These are phyloP conservation scores for Metroxylon sagu DNA, from an alignment of 176 grass and related monocot genomes.

Conservation along the genomic window DNA sequence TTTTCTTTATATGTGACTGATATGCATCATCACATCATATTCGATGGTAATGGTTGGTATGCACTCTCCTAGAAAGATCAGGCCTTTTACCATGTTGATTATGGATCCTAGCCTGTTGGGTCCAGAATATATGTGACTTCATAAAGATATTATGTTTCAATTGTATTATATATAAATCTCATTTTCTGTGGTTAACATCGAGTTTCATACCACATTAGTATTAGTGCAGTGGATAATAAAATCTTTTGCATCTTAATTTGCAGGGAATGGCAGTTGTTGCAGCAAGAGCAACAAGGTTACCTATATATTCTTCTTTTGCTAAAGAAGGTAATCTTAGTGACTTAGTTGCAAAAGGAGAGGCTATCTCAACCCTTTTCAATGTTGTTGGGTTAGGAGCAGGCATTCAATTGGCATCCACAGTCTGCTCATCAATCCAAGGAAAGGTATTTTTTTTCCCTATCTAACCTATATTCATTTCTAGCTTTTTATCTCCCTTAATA, in stretches of 20 bases:
- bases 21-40: not conserved
- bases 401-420: conserved; percentile 82
- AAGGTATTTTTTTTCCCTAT: conserved; percentile 41
- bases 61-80: too few relatives aligned
- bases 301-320: conserved; percentile 94
- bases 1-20: conserved; percentile 9
- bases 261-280: conserved; percentile 93
- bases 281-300: conserved; percentile 79
- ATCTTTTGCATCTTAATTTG: not conserved
- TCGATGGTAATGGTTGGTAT: too few relatives aligned
- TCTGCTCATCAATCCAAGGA: conserved; percentile 83
- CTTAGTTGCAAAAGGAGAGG: conserved; percentile 95
- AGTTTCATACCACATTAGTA: too few relatives aligned
- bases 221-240: too few relatives aligned
- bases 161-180: too few relatives aligned
- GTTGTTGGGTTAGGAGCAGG: conserved; percentile 76
- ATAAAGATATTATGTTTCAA: too few relatives aligned
- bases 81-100: too few relatives aligned
- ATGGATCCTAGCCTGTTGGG: too few relatives aligned
- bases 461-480: too few relatives aligned
- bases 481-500: too few relatives aligned
- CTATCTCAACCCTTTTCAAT: conserved; percentile 92
- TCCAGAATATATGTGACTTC: too few relatives aligned
- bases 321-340: conserved; percentile 98
- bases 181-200: too few relatives aligned